Percentiles rank a stretch among this genome's conserved stretches.
phyloP scores from a whole-genome alignment of 2,329 filamentous ascomycete genomes.

The Tolypocladium endophyticum region DNA sequence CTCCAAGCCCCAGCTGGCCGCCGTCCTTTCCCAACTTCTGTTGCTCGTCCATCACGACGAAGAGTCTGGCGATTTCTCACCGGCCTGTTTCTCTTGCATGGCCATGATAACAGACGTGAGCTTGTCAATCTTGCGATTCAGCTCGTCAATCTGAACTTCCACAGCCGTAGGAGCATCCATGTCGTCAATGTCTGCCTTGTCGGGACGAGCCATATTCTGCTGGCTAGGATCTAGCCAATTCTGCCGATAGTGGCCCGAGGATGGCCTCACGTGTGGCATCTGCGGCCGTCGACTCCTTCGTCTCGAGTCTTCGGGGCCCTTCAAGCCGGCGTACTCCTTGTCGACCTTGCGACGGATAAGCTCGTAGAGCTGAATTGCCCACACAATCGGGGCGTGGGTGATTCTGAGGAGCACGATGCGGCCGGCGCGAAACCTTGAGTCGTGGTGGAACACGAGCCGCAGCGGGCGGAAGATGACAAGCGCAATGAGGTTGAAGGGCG shows the following conservation, averaged over 20 bases:
- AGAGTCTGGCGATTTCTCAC: background rate
- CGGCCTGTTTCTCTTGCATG: constrained; percentile 25
- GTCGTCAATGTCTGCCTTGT: constrained; percentile 20
- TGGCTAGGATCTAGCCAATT: constrained; percentile 5
- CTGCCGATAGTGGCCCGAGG: constrained; percentile 6
- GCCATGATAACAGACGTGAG: constrained; percentile 41
- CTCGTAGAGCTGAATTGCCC: constrained; percentile 60
- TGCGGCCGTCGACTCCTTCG: constrained; percentile 10
- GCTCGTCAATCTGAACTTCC: constrained; percentile 43
- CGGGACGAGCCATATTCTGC: constrained; percentile 6
- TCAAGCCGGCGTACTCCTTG: constrained; percentile 36
- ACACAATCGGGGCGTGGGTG: constrained; percentile 59
- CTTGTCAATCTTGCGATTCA: constrained; percentile 47
- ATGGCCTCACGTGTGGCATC: constrained; percentile 6
- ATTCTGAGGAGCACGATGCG: constrained; percentile 53
- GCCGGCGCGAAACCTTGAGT: constrained; percentile 49
- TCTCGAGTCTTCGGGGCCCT: constrained; percentile 28
- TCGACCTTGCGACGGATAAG: constrained; percentile 28
- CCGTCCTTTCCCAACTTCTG: background rate
- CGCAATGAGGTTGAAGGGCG: constrained; percentile 64
- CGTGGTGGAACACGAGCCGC: constrained; percentile 54
- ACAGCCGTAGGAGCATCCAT: constrained; percentile 26
- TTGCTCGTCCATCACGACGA: background rate
- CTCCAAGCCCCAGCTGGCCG: background rate
- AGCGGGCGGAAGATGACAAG: constrained; percentile 62